Base-by-base conservation (phyloP, 148 eudicot genomes). In the Simmondsia chinensis region DNA sequence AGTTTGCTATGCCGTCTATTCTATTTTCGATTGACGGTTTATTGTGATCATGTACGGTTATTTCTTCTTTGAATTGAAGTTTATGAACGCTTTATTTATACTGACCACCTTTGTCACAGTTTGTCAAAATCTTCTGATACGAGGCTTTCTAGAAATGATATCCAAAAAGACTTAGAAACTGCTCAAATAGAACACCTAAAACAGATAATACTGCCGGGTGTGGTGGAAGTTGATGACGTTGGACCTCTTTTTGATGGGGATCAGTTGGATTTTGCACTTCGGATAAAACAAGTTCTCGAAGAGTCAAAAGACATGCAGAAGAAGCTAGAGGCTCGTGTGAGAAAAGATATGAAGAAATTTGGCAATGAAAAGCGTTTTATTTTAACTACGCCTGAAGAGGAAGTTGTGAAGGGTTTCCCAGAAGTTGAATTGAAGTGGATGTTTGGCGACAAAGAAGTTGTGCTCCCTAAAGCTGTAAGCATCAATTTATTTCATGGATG, bases 401-500 rank as follows among this genome's bases (percentile, higher is more conserved):
- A 88, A 50, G 55, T 70, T 41, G 68, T 83, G 31, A 88, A 77
- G 63, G 94, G 94, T 12, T 88, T 58, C 60, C 94, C 94, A 39
- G 96, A 77, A 42, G 66, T 69, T 70, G 86, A 87, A 57, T 52
- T 70, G 50, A 80, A 80, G 69, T 77, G 94, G 96, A 74, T 70
- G 83, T 83, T 88, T 71, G 96, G 94, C 25, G 54, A 41, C 48
- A 88, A 77, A 60, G 96, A 80, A 68, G 73, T 77, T 33, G 81
- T 77, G 13, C 61, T 75, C 38, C 96, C 96, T 32, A 88, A 77
- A 64, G 94, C 94, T 70, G 51, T 61, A 23, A 39, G 79, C 16
- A 48, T 68, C 39, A 72, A 65, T 46, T 72, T 88, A 63, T 52
- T 61, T 57, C 75, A 80, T 64, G 94, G 96, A 52, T 83, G 94